phyloP scores from a whole-genome alignment of 352 stramenopile genomes.

The Peronospora farinosa region DNA sequence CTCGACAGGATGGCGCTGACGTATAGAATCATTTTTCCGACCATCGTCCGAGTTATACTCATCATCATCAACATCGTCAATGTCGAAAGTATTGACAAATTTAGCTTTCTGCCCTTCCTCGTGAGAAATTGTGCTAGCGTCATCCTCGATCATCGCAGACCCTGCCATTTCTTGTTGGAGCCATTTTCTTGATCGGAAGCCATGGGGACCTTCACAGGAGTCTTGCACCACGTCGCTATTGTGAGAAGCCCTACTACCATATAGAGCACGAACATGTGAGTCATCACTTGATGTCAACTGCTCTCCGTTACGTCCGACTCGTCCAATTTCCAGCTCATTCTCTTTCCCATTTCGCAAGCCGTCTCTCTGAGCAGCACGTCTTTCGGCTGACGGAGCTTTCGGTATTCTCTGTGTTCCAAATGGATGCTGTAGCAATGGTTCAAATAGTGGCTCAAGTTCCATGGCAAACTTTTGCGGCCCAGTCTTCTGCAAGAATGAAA shows the following conservation, averaged over 20 bases:
- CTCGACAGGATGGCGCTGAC: slow-evolving; percentile 7
- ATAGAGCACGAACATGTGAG: not conserved
- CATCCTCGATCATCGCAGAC: slow-evolving; percentile 25
- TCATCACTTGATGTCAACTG: slow-evolving; percentile 7
- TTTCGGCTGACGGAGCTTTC: slow-evolving; percentile 22
- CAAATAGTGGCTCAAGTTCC: slow-evolving; percentile 69
- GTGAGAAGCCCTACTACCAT: not conserved
- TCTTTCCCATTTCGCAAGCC: slow-evolving; percentile 20
- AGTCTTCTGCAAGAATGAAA: slow-evolving; percentile 14
- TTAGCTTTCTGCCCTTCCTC: slow-evolving; percentile 24
- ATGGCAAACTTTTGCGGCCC: slow-evolving; percentile 42
- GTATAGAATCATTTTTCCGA: slow-evolving; percentile 1
- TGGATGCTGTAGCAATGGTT: slow-evolving; percentile 56
- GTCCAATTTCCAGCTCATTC: slow-evolving; percentile 10
- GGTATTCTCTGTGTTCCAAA: slow-evolving; percentile 60
- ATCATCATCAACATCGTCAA: slow-evolving; percentile 11
- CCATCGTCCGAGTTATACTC: slow-evolving; percentile 14
- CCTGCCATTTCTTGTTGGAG: slow-evolving; percentile 46
- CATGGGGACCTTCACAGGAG: slow-evolving; percentile 15
- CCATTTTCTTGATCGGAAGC: slow-evolving; percentile 30
- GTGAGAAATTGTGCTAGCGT: slow-evolving; percentile 32
- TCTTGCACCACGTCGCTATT: slow-evolving; percentile 1
- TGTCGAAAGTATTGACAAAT: slow-evolving; percentile 7
- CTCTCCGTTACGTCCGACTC: slow-evolving; percentile 8
- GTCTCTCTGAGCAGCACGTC: slow-evolving; percentile 14